phyloP scores from a whole-genome alignment of 768 basidiomycete genomes.

The Calocybe gangraenosa region DNA sequence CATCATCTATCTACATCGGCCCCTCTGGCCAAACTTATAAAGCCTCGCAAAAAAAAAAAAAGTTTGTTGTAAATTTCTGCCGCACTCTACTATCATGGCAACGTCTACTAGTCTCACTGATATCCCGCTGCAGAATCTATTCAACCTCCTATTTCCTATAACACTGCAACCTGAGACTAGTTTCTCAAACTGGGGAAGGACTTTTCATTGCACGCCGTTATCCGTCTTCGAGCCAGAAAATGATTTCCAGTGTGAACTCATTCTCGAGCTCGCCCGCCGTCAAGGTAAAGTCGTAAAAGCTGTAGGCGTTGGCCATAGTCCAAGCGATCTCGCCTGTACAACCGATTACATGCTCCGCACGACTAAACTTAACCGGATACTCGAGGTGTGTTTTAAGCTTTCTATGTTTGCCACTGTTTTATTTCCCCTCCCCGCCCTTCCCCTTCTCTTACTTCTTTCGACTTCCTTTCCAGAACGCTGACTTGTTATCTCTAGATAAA shows the following conservation, averaged over 20 bases:
- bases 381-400: conserved; percentile 60
- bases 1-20: conserved; percentile 19
- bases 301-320: conserved; percentile 89
- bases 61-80: conserved; percentile 24
- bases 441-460: conserved; percentile 2
- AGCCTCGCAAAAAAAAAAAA: conserved; percentile 22
- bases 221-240: conserved; percentile 74
- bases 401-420: conserved; percentile 18
- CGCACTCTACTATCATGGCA: conserved; percentile 27
- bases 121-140: conserved; percentile 45
- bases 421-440: conserved; percentile 8
- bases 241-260: conserved; percentile 62
- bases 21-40: conserved; percentile 29
- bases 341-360: conserved; percentile 82
- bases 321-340: conserved; percentile 91
- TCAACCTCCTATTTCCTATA: conserved; percentile 50
- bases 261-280: conserved; percentile 78
- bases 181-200: conserved; percentile 87
- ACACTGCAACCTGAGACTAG: conserved; percentile 39
- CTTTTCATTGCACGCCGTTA: conserved; percentile 65
- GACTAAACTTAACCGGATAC: conserved; percentile 61
- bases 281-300: conserved; percentile 72
- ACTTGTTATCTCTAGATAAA: conserved; percentile 74
- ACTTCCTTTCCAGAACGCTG: too few species aligned
- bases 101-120: conserved; percentile 28